Evolutionary conservation across 2,329 filamentous ascomycete species (phyloP), one percentile per base, ranked within the genome.

Genomic region (Dryadomyces quercus-mongolicae): DNA sequence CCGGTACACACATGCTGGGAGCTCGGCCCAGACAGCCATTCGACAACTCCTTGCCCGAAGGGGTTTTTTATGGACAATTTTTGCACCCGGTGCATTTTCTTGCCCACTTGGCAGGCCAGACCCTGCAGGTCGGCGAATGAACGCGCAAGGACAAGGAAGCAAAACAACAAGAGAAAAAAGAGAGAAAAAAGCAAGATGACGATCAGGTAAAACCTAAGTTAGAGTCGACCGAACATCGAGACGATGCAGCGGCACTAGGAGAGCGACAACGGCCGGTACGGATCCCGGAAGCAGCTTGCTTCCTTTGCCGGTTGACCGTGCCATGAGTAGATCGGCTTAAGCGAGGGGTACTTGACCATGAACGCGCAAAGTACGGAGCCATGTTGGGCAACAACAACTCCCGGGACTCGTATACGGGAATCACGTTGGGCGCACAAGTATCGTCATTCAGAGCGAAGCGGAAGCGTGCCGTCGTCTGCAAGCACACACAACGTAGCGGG

Each of bases 381-480:
- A 31, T 16, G 49, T 50, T 42, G 49, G 49, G 49, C 49, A 50
- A 50, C 49, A 50, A 50, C 49, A 48, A 48, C n/a, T 38, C 36
- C 10, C 10, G 10, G 10, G 36, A 40, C 36, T 31, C 25, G 25
- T n/a, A 25, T 34, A 48, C 46, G 46, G n/a, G 10, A 12, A 21
- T 10, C 47, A n/a, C 12, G 49, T 50, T 50, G 49, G 49, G 49
- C 36, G 25, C 31, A 12, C n/a, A 20, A n/a, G 21, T 18, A 44
- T n/a, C 16, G 42, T 4, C 36, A 22, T 18, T 20, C 16, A 18
- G 13, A 22, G 36, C 49, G 49, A 50, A 50, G 21, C 49, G 49
- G 49, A 50, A 50, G 49, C 49, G 31, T 42, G 36, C 49, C 36
- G 22, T n/a, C 13, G 25, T 12, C 46, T 22, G 46, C 25, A 36